Evolutionary conservation across 106 monocot species (phyloP).

Genomic region (Platanthera zijinensis): DNA sequence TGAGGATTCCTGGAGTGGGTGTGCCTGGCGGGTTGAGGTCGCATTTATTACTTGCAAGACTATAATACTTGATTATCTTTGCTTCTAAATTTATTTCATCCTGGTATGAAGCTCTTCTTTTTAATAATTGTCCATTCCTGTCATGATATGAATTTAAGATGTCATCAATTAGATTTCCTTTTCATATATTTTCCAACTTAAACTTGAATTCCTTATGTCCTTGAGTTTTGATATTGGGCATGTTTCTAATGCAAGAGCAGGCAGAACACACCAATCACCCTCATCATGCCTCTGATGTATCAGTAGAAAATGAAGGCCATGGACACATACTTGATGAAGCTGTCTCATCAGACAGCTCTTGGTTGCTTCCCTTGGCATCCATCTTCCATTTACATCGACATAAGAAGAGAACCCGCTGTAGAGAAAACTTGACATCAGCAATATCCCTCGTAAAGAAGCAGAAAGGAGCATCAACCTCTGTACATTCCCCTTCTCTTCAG

Average conservation of each 20-base stretch:
- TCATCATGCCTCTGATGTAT: conserved; percentile 9
- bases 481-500: conserved; percentile 13
- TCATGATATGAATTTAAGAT: neutral
- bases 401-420: conserved; percentile 11
- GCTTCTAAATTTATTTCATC: neutral
- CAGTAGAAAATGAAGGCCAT: conserved; percentile 1
- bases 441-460: neutral
- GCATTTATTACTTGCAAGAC: neutral
- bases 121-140: neutral
- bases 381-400: conserved; percentile 22
- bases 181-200: neutral
- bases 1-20: too few species aligned
- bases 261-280: conserved; percentile 12
- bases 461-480: conserved; percentile 7
- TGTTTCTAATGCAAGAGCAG: conserved; percentile 12
- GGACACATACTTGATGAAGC: conserved; percentile 11
- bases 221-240: neutral
- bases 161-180: neutral
- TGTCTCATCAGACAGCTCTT: conserved; percentile 14
- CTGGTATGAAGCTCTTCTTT: neutral
- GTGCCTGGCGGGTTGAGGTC: too few species aligned
- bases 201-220: neutral
- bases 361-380: conserved; percentile 30
- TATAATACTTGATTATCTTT: neutral
- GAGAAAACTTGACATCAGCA: conserved; percentile 10